Base-by-base conservation (phyloP, 1,284 basidiomycete genomes). In the Tilletia setariae region DNA sequence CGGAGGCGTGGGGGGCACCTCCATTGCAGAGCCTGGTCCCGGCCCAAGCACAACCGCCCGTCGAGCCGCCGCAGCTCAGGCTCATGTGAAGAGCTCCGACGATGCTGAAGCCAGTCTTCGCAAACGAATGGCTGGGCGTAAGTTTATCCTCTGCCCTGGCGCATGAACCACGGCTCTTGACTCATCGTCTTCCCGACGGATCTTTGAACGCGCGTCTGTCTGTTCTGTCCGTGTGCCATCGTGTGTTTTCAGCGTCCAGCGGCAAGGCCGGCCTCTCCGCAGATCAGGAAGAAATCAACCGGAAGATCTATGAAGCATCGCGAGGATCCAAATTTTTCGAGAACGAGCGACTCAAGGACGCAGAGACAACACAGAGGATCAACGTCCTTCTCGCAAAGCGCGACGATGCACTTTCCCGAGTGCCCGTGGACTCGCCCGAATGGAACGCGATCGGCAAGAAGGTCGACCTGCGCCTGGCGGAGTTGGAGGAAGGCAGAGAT, bases 271-370 rank as follows among this genome's bases (percentile, higher is more conserved):
- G 80, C 19, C 65, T 82, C 23, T 72, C 72, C 43, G 70, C 69
- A 30, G 78, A 81, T 43, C 78, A 78, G 67, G 76, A 76, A 40
- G 74, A 71, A 42, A 64, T 71, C 61, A 66, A 76, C 66, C 59
- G 63, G 9, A 76, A 73, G 67, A 81, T 81, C 64, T 78, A 76
- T 68, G 67, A 79, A 40, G 80, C 76, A 15, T 81, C 80, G 47
- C 75, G 77, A 61, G 81, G 81, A 9, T 74, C 73, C 67, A 79
- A 79, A 64, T 82, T 74, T 53, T 82, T 82, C 53, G 76, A 92
- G 88, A 91, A 92, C 75, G 91, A 93, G 85, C 91, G 90, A 81
- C 86, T 87, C 75, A 92, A 90, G 79, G 91, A 93, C 81, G 90
- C 89, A 70, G 90, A 91, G 64, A 83, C 92, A 42, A 92, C 90